Percentiles rank a stretch among this genome's conserved stretches.
Evolutionary conservation across 2,329 filamentous ascomycete species (phyloP).

Genomic region (Escovopsis sp.): DNA sequence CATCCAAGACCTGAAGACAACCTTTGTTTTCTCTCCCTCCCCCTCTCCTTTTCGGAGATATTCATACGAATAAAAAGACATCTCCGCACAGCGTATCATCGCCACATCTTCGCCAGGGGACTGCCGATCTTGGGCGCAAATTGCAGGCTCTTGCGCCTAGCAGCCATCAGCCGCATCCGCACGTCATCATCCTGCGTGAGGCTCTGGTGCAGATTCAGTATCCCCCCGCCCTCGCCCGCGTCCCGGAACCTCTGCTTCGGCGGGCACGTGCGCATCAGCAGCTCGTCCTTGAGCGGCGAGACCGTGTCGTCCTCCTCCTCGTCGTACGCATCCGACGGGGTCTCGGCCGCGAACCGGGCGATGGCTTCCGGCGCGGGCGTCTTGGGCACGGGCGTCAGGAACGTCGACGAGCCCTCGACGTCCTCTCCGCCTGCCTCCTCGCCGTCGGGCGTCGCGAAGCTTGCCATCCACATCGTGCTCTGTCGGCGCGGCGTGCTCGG

Average conservation of each 20-base stretch:
- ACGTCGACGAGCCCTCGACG: slow-evolving; percentile 26
- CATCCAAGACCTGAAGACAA: no score
- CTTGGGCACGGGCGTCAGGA: slow-evolving; percentile 42
- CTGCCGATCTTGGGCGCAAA: slow-evolving; percentile 64
- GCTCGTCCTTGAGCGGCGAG: slow-evolving; percentile 20
- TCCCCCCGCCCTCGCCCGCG: slow-evolving; percentile 22
- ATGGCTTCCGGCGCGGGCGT: slow-evolving; percentile 43
- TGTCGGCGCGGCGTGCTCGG: slow-evolving; percentile 38
- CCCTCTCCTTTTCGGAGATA: no score
- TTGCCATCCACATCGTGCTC: slow-evolving; percentile 40
- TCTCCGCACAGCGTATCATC: background rate
- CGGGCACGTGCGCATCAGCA: slow-evolving; percentile 40
- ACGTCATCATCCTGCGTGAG: slow-evolving; percentile 40
- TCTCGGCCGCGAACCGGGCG: slow-evolving; percentile 35
- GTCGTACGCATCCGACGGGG: slow-evolving; percentile 20
- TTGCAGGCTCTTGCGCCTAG: slow-evolving; percentile 61
- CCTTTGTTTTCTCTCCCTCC: no score
- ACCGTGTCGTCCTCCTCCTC: slow-evolving; percentile 9
- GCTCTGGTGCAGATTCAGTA: slow-evolving; percentile 22
- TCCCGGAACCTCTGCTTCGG: slow-evolving; percentile 29
- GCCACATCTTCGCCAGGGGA: slow-evolving; percentile 48
- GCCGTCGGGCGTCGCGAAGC: slow-evolving; percentile 31
- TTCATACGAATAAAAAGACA: no score
- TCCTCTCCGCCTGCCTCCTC: slow-evolving; percentile 23
- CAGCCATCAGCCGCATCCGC: slow-evolving; percentile 51